A percentile compares a stretch with the other conserved stretches of the same genome.
Conservation (phyloP, 371 early-diverging fungal species). For the Saksenaea vasiformis region DNA sequence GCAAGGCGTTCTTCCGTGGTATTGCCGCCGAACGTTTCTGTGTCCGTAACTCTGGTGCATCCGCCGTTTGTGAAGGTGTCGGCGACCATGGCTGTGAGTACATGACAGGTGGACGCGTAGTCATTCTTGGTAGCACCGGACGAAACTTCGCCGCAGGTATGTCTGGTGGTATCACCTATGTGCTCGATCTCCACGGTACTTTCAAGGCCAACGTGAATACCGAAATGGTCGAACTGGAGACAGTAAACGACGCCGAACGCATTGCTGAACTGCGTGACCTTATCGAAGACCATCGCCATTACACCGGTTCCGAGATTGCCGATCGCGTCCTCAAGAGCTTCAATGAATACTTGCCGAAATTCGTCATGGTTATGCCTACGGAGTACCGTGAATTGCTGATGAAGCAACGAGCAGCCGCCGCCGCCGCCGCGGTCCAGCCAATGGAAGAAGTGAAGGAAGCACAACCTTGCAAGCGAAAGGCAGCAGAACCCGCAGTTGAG, state of each 20-base stretch:
- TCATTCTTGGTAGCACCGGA: conserved; percentile 84
- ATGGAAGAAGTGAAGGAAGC: conserved; percentile 17
- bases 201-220: conserved; percentile 75
- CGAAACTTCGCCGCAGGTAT: conserved; percentile 96
- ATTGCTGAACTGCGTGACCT: conserved; percentile 72
- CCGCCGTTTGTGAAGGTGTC: conserved; percentile 94
- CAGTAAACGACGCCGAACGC: conserved; percentile 78
- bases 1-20: conserved; percentile 91
- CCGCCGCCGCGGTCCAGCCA: conserved; percentile 30
- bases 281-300: conserved; percentile 79
- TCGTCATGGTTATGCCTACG: conserved; percentile 94
- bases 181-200: conserved; percentile 63
- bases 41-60: conserved; percentile 96
- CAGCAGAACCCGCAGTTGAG: conserved; percentile 60
- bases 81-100: conserved; percentile 99
- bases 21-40: conserved; percentile 97
- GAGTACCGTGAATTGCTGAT: conserved; percentile 86
- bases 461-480: conserved; percentile 13
- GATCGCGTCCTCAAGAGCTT: conserved; percentile 76
- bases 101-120: conserved; percentile 93
- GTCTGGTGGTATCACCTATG: conserved; percentile 93
- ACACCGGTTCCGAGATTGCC: conserved; percentile 86
- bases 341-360: conserved; percentile 68
- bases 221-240: conserved; percentile 89
- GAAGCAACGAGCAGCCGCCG: conserved; percentile 51